phyloP scores from a whole-genome alignment of 305 asterid genomes.

The Plantago coronopus region DNA sequence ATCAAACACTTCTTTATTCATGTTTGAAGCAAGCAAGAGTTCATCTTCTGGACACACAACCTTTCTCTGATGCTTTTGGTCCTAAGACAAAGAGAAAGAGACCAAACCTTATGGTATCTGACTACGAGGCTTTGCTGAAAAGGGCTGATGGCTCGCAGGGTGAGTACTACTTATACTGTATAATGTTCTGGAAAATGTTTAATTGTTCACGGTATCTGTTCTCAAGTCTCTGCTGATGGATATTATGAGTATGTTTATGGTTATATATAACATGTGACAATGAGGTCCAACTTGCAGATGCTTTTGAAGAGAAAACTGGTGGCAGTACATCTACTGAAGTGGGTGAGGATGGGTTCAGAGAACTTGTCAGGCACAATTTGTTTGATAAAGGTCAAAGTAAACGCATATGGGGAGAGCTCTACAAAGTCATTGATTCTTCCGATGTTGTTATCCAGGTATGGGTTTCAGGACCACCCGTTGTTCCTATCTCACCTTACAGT shows the following conservation, averaged over 20 bases:
- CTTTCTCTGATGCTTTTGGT: slow-evolving; percentile 89
- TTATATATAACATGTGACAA: background rate
- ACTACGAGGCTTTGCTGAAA: slow-evolving; percentile 64
- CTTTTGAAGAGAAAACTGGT: slow-evolving; percentile 70
- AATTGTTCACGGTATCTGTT: too few relatives aligned
- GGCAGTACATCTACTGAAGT: slow-evolving; percentile 55
- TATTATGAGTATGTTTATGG: too few relatives aligned
- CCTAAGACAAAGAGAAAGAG: slow-evolving; percentile 83
- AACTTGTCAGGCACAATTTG: slow-evolving; percentile 88
- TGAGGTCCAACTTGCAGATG: slow-evolving; percentile 36
- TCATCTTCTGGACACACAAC: slow-evolving; percentile 87
- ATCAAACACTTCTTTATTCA: slow-evolving; percentile 16
- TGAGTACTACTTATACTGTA: slow-evolving; percentile 17
- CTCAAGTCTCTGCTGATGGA: too few relatives aligned
- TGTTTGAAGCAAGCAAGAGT: slow-evolving; percentile 78
- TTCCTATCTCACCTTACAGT: background rate
- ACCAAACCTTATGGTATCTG: slow-evolving; percentile 64
- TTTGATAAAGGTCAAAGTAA: slow-evolving; percentile 98
- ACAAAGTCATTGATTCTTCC: slow-evolving; percentile 94
- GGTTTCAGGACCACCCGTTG: background rate
- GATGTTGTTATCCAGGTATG: slow-evolving; percentile 90
- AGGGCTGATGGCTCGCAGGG: slow-evolving; percentile 92
- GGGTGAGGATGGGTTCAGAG: slow-evolving; percentile 77
- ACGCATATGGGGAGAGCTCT: slow-evolving; percentile 98
- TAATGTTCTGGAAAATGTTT: too few relatives aligned